Conservation (phyloP, 2,329 filamentous ascomycete genomes). For the Lachnellula hyalina region DNA sequence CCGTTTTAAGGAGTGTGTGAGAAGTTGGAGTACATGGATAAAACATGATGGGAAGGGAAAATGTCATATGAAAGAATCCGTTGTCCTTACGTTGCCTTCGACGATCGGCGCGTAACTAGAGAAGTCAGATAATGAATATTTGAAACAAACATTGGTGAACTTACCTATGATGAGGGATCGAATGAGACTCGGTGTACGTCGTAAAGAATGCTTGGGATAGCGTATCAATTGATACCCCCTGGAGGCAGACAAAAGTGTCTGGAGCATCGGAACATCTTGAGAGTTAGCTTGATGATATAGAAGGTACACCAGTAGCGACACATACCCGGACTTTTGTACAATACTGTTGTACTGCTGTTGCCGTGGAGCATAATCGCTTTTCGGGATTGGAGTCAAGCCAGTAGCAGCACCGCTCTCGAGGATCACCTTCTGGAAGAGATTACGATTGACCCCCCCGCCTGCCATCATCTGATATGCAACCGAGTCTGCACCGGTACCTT, state of each 20-base stretch:
- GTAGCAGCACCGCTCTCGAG: slow-evolving; percentile 12
- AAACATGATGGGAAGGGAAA: too few relatives aligned
- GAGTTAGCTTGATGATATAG: not conserved
- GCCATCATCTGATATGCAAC: slow-evolving; percentile 13
- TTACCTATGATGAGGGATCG: slow-evolving; percentile 5
- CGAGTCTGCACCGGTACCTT: slow-evolving; percentile 11
- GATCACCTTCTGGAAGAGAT: slow-evolving; percentile 10
- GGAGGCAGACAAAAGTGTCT: slow-evolving; percentile 9
- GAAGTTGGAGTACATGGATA: too few relatives aligned
- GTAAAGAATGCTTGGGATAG: slow-evolving; percentile 4
- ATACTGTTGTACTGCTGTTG: slow-evolving; percentile 7
- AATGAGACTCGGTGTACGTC: slow-evolving; percentile 1
- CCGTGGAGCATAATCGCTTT: slow-evolving; percentile 3
- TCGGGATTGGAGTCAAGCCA: slow-evolving; percentile 9
- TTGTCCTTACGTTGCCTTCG: too few relatives aligned
- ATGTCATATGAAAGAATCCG: too few relatives aligned
- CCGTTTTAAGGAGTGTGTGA: too few relatives aligned
- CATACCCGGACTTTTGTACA: slow-evolving; percentile 7
- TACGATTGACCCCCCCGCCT: not conserved
- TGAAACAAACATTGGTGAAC: not conserved
- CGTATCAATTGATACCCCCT: slow-evolving; percentile 6
- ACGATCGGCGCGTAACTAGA: too few relatives aligned
- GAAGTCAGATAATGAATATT: not conserved
- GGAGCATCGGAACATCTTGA: slow-evolving; percentile 1
- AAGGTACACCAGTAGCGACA: not conserved